Percentiles rank a stretch among this genome's conserved stretches.
phyloP scores from a whole-genome alignment of 2,329 filamentous ascomycete species.

The Ceratocystis harringtonii region DNA sequence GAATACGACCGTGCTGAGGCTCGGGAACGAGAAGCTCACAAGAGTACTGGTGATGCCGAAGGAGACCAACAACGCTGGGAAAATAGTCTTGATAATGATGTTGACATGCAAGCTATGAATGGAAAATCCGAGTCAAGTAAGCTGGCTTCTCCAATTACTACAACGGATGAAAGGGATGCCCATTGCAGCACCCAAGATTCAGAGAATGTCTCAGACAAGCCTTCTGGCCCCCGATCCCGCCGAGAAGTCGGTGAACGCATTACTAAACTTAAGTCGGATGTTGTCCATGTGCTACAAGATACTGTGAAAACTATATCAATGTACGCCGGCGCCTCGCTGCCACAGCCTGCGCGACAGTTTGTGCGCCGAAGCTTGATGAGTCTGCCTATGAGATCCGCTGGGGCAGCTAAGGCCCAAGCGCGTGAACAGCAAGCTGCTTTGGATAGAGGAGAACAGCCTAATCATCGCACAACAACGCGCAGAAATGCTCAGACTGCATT shows the following conservation, averaged over 20 bases:
- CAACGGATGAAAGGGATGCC: background rate
- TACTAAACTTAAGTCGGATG: slow-evolving; percentile 49
- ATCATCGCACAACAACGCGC: slow-evolving; percentile 11
- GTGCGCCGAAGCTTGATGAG: slow-evolving; percentile 74
- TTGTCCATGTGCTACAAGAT: slow-evolving; percentile 64
- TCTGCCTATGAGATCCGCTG: slow-evolving; percentile 66
- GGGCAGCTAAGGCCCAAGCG: slow-evolving; percentile 37
- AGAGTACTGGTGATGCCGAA: slow-evolving; percentile 6
- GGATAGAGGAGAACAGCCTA: slow-evolving; percentile 14
- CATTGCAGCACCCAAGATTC: background rate
- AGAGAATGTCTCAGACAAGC: background rate
- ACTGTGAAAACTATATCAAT: slow-evolving; percentile 75
- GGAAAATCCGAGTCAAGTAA: slow-evolving; percentile 20
- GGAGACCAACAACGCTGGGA: slow-evolving; percentile 8
- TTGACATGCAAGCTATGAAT: slow-evolving; percentile 21
- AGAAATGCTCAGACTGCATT: slow-evolving; percentile 62
- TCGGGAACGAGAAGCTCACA: slow-evolving; percentile 15
- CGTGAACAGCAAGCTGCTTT: slow-evolving; percentile 13
- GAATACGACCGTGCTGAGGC: slow-evolving; percentile 55
- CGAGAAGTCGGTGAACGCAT: slow-evolving; percentile 45
- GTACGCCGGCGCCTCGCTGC: slow-evolving; percentile 80
- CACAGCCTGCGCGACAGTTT: slow-evolving; percentile 70
- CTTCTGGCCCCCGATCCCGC: slow-evolving; percentile 11
- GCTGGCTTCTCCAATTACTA: slow-evolving; percentile 4
- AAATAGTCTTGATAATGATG: slow-evolving; percentile 11